phyloP scores from a whole-genome alignment of 108 stramenopile genomes.

The Skeletonema grethae region DNA sequence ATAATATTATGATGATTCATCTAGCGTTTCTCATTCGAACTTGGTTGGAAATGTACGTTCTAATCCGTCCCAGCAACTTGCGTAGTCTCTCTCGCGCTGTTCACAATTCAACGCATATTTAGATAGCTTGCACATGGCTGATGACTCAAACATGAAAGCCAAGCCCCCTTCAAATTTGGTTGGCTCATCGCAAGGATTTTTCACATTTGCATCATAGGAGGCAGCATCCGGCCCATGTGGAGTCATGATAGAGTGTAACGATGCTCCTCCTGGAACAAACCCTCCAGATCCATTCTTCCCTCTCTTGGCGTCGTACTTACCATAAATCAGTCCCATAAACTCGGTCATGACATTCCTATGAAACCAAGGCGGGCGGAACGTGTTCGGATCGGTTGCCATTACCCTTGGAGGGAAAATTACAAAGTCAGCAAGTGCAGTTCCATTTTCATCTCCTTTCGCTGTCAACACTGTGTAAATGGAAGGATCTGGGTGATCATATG shows the following conservation, averaged over 20 bases:
- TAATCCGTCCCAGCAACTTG: constrained; percentile 69
- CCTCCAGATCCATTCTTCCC: constrained; percentile 44
- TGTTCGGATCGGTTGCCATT: constrained; percentile 90
- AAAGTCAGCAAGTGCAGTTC: constrained; percentile 91
- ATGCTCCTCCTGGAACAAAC: constrained; percentile 86
- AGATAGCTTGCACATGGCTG: constrained; percentile 62
- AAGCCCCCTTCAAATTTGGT: constrained; percentile 80
- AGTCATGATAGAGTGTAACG: constrained; percentile 87
- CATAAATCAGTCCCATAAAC: constrained; percentile 94
- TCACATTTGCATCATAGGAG: constrained; percentile 70
- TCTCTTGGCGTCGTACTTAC: constrained; percentile 87
- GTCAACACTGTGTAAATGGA: constrained; percentile 93
- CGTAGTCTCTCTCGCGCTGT: constrained; percentile 63
- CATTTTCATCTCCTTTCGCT: constrained; percentile 68
- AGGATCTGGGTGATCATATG: constrained; percentile 94
- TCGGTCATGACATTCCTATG: constrained; percentile 94
- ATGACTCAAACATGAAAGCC: constrained; percentile 97
- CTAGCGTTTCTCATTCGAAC: background rate
- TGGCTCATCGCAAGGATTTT: constrained; percentile 64
- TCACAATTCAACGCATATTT: constrained; percentile 59
- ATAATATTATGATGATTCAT: background rate
- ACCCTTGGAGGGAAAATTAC: constrained; percentile 93
- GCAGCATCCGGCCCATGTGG: constrained; percentile 91
- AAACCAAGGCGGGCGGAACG: constrained; percentile 94
- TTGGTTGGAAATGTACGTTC: constrained; percentile 30